Base-by-base conservation (phyloP, 257 asterid genomes). In the Petunia axillaris region DNA sequence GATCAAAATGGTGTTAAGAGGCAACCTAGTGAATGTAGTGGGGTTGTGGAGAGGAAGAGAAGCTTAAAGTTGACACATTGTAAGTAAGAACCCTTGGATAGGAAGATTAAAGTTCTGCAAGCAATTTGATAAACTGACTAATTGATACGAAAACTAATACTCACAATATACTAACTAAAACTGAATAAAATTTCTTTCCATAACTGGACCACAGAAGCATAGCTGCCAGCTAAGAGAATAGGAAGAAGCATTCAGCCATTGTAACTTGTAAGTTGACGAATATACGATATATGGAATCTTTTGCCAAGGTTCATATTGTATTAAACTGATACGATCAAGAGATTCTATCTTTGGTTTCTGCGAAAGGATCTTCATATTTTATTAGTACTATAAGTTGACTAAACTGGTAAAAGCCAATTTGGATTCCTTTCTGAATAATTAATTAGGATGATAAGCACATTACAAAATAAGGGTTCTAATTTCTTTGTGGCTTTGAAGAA, bases 21-120 rank as follows among this genome's bases (percentile, higher is more conserved):
- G 11, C 10, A 11, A 71, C 60, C 59, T 50, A 35, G 25, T 43
- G 11, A 62, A 11, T 78, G 75, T 62, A 78, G 81, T 46, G 50
- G 50, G 70, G 50, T 46, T 57, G 80, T 40, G 74, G 37, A 65
- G 37, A n/a, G 41, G 75, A 66, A 66, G 75, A 41, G 75, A 41
- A 15, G 54, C 38, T 66, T 4, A 15, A 25, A 15, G 75, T 41
- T 15, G 75, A 66, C 75, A 66, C 41, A 41, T 15, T 66, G 8
- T 41, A 66, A 66, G 38, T 38, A 15, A 66, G 44, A 6, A 66
- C 0, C 1, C 6, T 41, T 41, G 54, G 15, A 41, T 66, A 41
- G 14, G 75, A 7, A 66, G 75, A 66, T 66, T 15, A 15, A 66
- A 1, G 38, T 41, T 66, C 7, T 66, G 54, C 75, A 15, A 66